Evolutionary conservation across 169 alveolate species (phyloP).

Genomic region (Eimeria tenella): DNA sequence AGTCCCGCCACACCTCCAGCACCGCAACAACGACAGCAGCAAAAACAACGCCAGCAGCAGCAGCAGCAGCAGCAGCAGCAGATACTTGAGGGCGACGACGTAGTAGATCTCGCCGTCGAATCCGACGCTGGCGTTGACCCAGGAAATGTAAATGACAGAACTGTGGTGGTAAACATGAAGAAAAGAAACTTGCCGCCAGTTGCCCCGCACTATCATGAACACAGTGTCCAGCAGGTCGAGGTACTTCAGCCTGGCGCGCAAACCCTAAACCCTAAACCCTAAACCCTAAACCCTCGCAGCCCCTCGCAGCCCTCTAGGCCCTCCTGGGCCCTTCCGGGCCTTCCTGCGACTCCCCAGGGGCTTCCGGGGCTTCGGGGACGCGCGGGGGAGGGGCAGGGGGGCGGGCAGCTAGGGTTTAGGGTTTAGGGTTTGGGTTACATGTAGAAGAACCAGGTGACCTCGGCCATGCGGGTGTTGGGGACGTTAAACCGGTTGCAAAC

Average conservation of each 20-base stretch:
- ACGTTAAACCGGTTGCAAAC: conserved; percentile 8
- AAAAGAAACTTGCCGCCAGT: conserved; percentile 85
- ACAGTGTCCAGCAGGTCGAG: conserved; percentile 82
- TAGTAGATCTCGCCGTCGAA: conserved; percentile 86
- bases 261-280: no score
- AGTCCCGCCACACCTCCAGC: no score
- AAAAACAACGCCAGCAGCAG: background rate
- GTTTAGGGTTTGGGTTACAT: background rate
- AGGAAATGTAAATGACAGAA: conserved; percentile 82
- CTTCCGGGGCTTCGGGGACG: no score
- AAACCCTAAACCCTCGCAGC: no score
- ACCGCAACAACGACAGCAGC: background rate
- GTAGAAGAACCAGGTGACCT: conserved; percentile 55
- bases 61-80: background rate
- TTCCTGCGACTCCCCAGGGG: no score
- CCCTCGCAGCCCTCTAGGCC: background rate
- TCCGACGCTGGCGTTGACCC: conserved; percentile 85
- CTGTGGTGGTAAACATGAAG: conserved; percentile 85
- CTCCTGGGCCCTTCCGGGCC: no score
- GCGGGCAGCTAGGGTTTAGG: no score
- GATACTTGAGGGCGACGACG: conserved; percentile 82
- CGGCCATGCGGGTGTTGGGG: conserved; percentile 50
- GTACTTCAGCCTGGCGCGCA: conserved; percentile 75
- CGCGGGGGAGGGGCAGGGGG: no score
- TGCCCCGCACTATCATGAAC: conserved; percentile 79